Percentiles rank a stretch among this genome's conserved stretches.
phyloP scores from a whole-genome alignment of 2,329 filamentous ascomycete genomes.

The Aspergillus aculeatinus region DNA sequence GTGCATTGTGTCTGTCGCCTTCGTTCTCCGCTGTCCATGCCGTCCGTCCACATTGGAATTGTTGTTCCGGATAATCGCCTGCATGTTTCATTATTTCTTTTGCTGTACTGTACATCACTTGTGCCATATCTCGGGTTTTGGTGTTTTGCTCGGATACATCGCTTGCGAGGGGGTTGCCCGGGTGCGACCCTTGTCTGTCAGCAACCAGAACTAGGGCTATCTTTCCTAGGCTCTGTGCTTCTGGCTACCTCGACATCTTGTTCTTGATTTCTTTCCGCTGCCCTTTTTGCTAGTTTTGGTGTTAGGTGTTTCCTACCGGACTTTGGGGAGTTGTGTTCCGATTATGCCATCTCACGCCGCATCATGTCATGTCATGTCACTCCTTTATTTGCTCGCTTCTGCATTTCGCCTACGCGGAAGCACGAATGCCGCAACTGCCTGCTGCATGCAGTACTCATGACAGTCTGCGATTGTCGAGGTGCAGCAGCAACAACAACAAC shows the following conservation, averaged over 20 bases:
- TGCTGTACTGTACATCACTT: not conserved
- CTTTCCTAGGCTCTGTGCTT: not conserved
- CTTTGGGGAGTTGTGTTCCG: not conserved
- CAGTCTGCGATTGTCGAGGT: not conserved
- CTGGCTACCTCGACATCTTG: slow-evolving; percentile 9
- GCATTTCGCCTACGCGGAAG: slow-evolving; percentile 3
- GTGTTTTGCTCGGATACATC: not conserved
- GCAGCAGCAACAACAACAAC: not conserved
- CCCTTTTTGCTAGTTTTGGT: slow-evolving; percentile 28
- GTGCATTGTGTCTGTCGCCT: not conserved
- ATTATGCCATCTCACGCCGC: slow-evolving; percentile 4
- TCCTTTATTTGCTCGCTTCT: slow-evolving; percentile 15
- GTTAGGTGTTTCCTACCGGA: slow-evolving; percentile 25
- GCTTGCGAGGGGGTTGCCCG: not conserved
- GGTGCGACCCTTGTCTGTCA: not conserved
- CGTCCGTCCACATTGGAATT: not conserved
- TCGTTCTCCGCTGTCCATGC: not conserved
- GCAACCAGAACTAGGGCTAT: not conserved
- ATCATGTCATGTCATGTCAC: slow-evolving; percentile 21
- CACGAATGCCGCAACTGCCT: not conserved
- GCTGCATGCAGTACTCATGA: not conserved
- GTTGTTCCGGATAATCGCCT: slow-evolving; percentile 1
- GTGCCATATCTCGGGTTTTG: not conserved
- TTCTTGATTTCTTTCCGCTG: slow-evolving; percentile 10
- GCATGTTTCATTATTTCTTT: not conserved